phyloP scores from a whole-genome alignment of 73 alveolate genomes.

The Paramecium pentaurelia region DNA sequence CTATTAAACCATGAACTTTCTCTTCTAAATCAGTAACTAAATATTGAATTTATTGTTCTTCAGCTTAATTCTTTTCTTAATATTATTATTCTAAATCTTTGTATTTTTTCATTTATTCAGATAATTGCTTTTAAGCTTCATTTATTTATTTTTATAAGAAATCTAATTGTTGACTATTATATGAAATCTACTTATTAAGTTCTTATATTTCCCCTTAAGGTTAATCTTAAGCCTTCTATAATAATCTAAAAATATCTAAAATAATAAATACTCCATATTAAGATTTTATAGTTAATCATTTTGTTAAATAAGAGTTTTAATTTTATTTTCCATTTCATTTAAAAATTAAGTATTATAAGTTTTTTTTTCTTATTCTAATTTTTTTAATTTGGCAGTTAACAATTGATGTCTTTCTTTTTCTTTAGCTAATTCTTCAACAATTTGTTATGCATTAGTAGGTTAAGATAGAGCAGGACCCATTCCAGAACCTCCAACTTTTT shows the following conservation, averaged over 20 bases:
- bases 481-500: not conserved
- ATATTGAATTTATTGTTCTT: not conserved
- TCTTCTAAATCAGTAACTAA: constrained; percentile 26
- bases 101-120: not conserved
- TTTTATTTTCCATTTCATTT: constrained; percentile 27
- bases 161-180: not conserved
- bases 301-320: not conserved
- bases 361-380: constrained; percentile 14
- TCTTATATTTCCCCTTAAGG: constrained; percentile 1
- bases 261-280: not conserved
- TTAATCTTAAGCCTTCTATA: constrained; percentile 1
- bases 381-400: not conserved
- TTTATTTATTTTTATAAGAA: not conserved
- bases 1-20: constrained; percentile 2
- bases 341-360: not conserved
- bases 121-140: not conserved
- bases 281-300: not conserved
- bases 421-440: constrained; percentile 24
- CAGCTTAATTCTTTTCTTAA: not conserved
- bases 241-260: not conserved
- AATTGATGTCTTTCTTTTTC: constrained; percentile 20
- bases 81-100: not conserved
- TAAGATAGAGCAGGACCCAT: not conserved
- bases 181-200: not conserved
- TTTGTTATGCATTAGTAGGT: not conserved